A percentile compares a stretch with the other conserved stretches of the same genome.
Evolutionary conservation across 1,284 basidiomycete species (phyloP).

Genomic region (Xerocomus minutiporus): DNA sequence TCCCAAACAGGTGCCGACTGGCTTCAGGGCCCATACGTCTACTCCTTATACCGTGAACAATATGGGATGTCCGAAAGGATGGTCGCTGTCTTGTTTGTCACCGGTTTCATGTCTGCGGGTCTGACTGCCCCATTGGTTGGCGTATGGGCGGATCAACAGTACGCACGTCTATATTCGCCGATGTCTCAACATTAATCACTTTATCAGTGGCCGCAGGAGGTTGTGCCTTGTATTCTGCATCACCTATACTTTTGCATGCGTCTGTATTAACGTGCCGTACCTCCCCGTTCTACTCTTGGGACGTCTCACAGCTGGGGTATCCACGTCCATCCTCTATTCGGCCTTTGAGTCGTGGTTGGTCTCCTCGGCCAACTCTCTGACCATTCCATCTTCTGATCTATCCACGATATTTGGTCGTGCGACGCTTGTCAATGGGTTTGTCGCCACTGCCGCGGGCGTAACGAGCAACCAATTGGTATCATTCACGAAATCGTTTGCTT

Average conservation of each 20-base stretch:
- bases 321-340: conserved; percentile 71
- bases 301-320: conserved; percentile 61
- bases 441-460: conserved; percentile 63
- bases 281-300: conserved; percentile 58
- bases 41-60: conserved; percentile 67
- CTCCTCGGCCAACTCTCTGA: conserved; percentile 48
- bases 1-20: conserved; percentile 58
- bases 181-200: background rate
- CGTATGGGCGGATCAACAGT: conserved; percentile 74
- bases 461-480: conserved; percentile 58
- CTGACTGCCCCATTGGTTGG: conserved; percentile 65
- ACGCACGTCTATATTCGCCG: conserved; percentile 24
- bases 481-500: conserved; percentile 44
- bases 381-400: conserved; percentile 53
- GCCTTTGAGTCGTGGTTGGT: conserved; percentile 74
- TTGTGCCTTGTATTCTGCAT: conserved; percentile 66
- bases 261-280: conserved; percentile 50
- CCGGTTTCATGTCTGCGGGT: conserved; percentile 67
- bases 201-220: conserved; percentile 52
- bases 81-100: conserved; percentile 67
- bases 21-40: conserved; percentile 75
- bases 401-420: conserved; percentile 69
- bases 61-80: conserved; percentile 58
- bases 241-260: conserved; percentile 56
- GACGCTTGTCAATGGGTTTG: conserved; percentile 66